Evolutionary conservation across 2,329 filamentous ascomycete genomes (phyloP).

Genomic region (Xylaria sp.): DNA sequence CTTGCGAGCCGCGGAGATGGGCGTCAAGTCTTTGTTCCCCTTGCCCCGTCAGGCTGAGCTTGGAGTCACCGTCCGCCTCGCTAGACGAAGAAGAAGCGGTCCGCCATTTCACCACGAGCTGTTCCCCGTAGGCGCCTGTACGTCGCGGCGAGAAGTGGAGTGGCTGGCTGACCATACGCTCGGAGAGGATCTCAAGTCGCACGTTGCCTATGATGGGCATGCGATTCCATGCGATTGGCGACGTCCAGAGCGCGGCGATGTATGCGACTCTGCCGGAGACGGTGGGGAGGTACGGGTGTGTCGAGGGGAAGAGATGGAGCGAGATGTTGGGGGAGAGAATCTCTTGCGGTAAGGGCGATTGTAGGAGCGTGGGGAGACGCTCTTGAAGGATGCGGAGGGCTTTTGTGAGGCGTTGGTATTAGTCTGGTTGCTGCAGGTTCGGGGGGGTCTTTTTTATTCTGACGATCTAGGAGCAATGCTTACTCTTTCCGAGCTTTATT

Average conservation of each 20-base stretch:
- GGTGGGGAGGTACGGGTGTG: conserved; percentile 88
- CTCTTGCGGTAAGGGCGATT: conserved; percentile 76
- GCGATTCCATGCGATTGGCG: conserved; percentile 93
- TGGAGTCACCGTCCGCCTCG: conserved; percentile 57
- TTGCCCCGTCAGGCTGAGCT: conserved; percentile 46
- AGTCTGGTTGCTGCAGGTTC: conserved; percentile 17
- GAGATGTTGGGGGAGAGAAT: conserved; percentile 80
- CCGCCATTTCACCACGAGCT: conserved; percentile 91
- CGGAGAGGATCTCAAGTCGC: conserved; percentile 84
- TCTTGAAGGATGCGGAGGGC: conserved; percentile 74
- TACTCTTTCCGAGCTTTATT: conserved; percentile 72
- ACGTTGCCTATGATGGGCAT: conserved; percentile 93
- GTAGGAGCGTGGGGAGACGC: conserved; percentile 73
- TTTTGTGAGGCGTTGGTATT: conserved; percentile 47
- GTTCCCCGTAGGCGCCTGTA: conserved; percentile 73
- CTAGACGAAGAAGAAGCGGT: conserved; percentile 58
- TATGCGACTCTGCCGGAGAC: conserved; percentile 92
- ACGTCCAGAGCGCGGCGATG: conserved; percentile 93
- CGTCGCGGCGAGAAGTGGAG: conserved; percentile 60
- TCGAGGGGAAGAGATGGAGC: conserved; percentile 77
- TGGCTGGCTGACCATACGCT: conserved; percentile 80
- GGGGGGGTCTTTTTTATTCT: neutral
- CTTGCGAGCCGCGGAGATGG: conserved; percentile 53
- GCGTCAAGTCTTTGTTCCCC: conserved; percentile 52
- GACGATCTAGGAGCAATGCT: conserved; percentile 42